Percentiles rank a stretch among this genome's conserved stretches.
Conservation (phyloP, 1,284 basidiomycete species). For the Ceratobasidium sp. region DNA sequence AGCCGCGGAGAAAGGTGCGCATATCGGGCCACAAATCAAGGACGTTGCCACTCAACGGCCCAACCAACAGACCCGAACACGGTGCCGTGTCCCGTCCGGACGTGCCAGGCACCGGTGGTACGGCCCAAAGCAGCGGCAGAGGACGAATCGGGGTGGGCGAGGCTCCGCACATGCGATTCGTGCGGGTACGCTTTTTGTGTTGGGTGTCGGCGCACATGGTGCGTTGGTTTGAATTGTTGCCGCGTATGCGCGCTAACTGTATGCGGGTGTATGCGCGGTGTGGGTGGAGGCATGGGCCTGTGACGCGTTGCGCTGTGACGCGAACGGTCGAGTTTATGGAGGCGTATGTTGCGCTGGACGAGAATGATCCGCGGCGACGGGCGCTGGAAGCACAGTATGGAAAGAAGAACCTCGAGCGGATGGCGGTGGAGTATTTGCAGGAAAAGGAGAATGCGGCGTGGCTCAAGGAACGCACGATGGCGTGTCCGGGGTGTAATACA, state of each 20-base stretch:
- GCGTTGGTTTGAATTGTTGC: conserved; percentile 48
- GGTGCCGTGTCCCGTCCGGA: conserved; percentile 78
- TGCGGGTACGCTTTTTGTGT: conserved; percentile 81
- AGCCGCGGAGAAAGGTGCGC: conserved; percentile 73
- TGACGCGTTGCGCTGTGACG: conserved; percentile 73
- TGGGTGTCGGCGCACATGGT: conserved; percentile 82
- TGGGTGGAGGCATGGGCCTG: conserved; percentile 75
- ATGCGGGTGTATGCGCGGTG: conserved; percentile 12
- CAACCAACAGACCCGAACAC: conserved; percentile 73
- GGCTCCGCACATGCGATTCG: conserved; percentile 73
- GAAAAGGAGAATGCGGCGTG: conserved; percentile 75
- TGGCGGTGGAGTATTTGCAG: conserved; percentile 73
- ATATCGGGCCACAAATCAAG: no score
- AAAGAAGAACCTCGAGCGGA: conserved; percentile 64
- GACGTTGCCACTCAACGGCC: no score
- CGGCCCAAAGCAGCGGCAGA: conserved; percentile 58
- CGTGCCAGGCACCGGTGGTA: conserved; percentile 77
- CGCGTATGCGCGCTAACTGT: conserved; percentile 6
- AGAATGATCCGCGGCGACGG: conserved; percentile 64
- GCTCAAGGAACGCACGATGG: conserved; percentile 77
- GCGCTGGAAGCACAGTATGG: conserved; percentile 75
- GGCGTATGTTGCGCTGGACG: conserved; percentile 70
- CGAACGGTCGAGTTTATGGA: conserved; percentile 71
- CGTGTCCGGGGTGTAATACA: conserved; percentile 74
- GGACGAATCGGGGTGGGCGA: conserved; percentile 71